Base-by-base conservation (phyloP, 164 flowering plant species). In the Chimonanthus salicifolius region DNA sequence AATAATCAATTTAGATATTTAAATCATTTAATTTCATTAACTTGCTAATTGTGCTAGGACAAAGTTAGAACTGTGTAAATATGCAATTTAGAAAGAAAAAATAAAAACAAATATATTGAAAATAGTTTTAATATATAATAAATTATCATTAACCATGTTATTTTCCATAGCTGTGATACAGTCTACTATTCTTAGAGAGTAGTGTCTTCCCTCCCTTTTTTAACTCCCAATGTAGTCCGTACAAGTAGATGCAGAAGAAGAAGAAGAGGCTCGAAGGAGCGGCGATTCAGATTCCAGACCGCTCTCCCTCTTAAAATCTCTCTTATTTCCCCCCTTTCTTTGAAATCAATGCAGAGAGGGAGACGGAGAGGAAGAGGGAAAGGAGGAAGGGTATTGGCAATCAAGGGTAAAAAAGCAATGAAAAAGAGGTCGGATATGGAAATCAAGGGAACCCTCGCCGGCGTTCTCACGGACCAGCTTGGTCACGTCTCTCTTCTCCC, bases 391-490 rank as follows among this genome's bases (percentile, higher is more conserved):
- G 13, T 6, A 47, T 3, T 5, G 43, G 47, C 49, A 46, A 33
- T 6, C 20, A 58, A 71, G 49, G 33, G 72, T 33, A 33, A 33
- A 70, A 70, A 70, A 54, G 7, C 62, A 16, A 16, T 50, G 16
- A 33, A 21, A 51, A 18, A 9, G 46, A 50, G 47, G 64, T 6
- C 48, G 75, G 3, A 75, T 60, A 51, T 49, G 58, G 67, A 67
- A 58, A 81, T 80, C 84, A 82, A 87, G 78, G 87, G 86, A 3
- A 74, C 88, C 15, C 64, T 83, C 2, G 78, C 84, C 65, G 72
- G 77, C 70, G 86, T 80, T 62, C 76, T 84, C 43, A 79, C 79
- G 67, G 77, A 76, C 45, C 86, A 88, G 86, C 80, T 88, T 44
- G 89, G 84, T 58, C 83, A 85, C 60, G 76, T 82, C 44, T 78